phyloP scores from a whole-genome alignment of 352 stramenopile genomes.

The Thalassiosira sp. region DNA sequence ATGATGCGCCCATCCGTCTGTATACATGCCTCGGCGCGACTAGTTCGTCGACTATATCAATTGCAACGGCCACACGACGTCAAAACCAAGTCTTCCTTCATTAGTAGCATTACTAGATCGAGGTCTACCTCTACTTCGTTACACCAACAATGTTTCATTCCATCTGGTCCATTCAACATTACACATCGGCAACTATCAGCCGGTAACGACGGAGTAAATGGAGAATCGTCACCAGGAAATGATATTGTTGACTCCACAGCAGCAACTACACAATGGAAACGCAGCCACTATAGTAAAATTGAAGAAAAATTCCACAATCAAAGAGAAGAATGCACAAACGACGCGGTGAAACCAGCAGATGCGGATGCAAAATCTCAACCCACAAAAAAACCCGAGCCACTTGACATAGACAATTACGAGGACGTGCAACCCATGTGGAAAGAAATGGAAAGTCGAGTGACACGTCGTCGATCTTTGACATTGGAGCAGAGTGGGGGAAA shows the following conservation, averaged over 20 bases:
- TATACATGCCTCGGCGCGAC: not conserved
- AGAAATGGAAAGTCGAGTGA: constrained; percentile 81
- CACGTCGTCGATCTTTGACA: constrained; percentile 57
- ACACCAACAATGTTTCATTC: not conserved
- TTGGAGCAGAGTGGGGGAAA: constrained; percentile 58
- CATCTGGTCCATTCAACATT: not conserved
- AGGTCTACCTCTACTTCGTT: no score
- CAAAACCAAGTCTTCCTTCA: not conserved
- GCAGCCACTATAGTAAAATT: constrained; percentile 50
- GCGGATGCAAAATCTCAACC: constrained; percentile 14
- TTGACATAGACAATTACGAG: constrained; percentile 70
- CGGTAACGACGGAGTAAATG: not conserved
- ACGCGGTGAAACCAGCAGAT: not conserved
- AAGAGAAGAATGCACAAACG: not conserved
- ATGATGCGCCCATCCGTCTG: not conserved
- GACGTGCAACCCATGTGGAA: constrained; percentile 83
- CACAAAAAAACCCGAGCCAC: constrained; percentile 28
- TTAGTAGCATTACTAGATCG: not conserved
- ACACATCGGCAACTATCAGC: not conserved
- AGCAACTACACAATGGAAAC: constrained; percentile 50
- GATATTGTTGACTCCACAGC: constrained; percentile 43
- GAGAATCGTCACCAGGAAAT: constrained; percentile 1
- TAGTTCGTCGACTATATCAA: constrained; percentile 1
- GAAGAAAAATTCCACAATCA: constrained; percentile 42
- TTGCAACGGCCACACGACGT: not conserved